Conservation (phyloP, 352 stramenopile genomes). For the Phytophthora kernoviae region DNA sequence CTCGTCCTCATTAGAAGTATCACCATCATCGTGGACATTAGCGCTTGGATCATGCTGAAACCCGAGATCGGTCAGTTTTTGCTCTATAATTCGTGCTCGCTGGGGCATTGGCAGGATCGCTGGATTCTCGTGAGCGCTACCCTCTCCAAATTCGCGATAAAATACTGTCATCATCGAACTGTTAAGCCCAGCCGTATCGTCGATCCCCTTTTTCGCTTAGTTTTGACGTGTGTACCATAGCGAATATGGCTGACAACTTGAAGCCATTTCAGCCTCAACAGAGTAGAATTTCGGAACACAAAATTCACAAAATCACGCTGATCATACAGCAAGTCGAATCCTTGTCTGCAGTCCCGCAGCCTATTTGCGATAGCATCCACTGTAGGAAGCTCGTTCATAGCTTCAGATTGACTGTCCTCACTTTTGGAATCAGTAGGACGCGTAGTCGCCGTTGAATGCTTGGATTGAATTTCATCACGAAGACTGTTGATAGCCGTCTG, state of each 20-base stretch:
- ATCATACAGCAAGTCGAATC: slow-evolving; percentile 47
- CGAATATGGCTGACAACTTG: slow-evolving; percentile 55
- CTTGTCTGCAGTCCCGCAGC: slow-evolving; percentile 35
- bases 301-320: slow-evolving; percentile 64
- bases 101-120: slow-evolving; percentile 35
- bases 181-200: not conserved
- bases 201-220: not conserved
- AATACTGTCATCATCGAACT: slow-evolving; percentile 34
- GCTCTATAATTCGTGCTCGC: slow-evolving; percentile 49
- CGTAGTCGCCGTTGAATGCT: not conserved
- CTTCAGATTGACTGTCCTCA: not conserved
- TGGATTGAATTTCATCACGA: slow-evolving; percentile 26
- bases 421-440: not conserved
- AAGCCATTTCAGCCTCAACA: slow-evolving; percentile 55
- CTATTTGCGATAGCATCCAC: slow-evolving; percentile 48
- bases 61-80: slow-evolving; percentile 42
- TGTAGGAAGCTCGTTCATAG: slow-evolving; percentile 8
- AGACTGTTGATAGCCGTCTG: slow-evolving; percentile 40
- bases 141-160: slow-evolving; percentile 46
- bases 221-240: slow-evolving; percentile 26
- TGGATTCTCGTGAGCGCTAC: not conserved
- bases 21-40: not conserved
- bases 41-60: slow-evolving; percentile 42
- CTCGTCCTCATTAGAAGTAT: slow-evolving; percentile 1
- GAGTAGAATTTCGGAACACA: slow-evolving; percentile 53